Percentiles rank a stretch among this genome's conserved stretches.
These are phyloP conservation scores for Nectriaceae sp. DNA, from an alignment of 2,329 filamentous ascomycete species.

Conservation along the genomic window DNA sequence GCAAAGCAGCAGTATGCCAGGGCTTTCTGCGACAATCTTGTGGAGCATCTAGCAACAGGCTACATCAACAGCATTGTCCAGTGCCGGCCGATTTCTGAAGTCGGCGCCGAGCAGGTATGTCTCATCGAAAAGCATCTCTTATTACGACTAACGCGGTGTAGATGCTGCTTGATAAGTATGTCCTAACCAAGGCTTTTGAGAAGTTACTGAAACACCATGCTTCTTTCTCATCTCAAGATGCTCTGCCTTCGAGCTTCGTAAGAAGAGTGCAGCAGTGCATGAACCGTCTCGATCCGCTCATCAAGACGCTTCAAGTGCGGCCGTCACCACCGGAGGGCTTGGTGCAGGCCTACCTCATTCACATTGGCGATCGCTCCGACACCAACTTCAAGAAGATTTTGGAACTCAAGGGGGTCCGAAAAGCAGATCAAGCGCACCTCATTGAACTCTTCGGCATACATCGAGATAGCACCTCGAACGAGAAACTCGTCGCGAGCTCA, in stretches of 20 bases:
- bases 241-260: slow-evolving; percentile 64
- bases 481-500: slow-evolving; percentile 69
- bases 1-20: slow-evolving; percentile 92
- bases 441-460: slow-evolving; percentile 83
- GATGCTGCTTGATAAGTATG: slow-evolving; percentile 96
- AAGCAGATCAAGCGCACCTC: slow-evolving; percentile 78
- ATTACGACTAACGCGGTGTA: slow-evolving; percentile 37
- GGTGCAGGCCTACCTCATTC: slow-evolving; percentile 95
- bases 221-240: slow-evolving; percentile 42
- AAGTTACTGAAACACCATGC: slow-evolving; percentile 68
- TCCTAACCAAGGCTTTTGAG: slow-evolving; percentile 77
- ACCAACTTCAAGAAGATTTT: slow-evolving; percentile 95
- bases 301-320: slow-evolving; percentile 95
- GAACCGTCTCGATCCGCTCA: slow-evolving; percentile 83
- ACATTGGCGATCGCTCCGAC: slow-evolving; percentile 91
- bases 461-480: slow-evolving; percentile 73
- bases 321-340: slow-evolving; percentile 89
- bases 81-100: slow-evolving; percentile 88
- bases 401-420: slow-evolving; percentile 90
- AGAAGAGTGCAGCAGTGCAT: slow-evolving; percentile 86
- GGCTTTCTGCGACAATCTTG: slow-evolving; percentile 94
- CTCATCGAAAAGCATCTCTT: background rate
- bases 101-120: slow-evolving; percentile 83
- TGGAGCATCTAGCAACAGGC: slow-evolving; percentile 78
- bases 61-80: slow-evolving; percentile 86